Evolutionary conservation across 176 grass and related monocot species (phyloP), one percentile per base, ranked within the genome.

Genomic region (Hyparrhenia diplandra): DNA sequence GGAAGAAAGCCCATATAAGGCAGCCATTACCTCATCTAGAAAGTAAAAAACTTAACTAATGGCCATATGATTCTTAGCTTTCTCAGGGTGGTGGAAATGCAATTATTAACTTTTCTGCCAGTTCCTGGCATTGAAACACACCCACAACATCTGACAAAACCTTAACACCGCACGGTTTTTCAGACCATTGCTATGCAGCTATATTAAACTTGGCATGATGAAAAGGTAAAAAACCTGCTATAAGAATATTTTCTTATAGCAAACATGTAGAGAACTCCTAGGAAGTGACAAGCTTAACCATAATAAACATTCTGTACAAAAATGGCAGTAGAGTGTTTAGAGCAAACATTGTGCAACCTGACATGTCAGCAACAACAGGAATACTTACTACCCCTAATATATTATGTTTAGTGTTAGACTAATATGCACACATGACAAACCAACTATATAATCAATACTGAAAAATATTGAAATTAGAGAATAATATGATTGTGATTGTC

Each of bases 221-320:
- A 21, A 68, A 80, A 64, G 35, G 67, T 36, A 63, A 71, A 3
- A 64, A 40, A 10, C 0, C 9, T 73, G 72, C 18, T 77, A 65
- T 46, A 59, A 85, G 39, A 80, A 54, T 85, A 6, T 4, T 57
- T 55, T 58, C 54, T 58, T 58, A 24, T 24, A 24, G 9, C 9
- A 3, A 64, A 64, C 39, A 78, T 2, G 9, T 21, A 12, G 42
- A 7, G 24, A 80, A 80, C 9, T 76, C 71, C n/a, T n/a, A 76
- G 59, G 16, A 82, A 49, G 64, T 87, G 62, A n/a, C 75, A 79
- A 79, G 36, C 34, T 47, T 40, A 45, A 61, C 66, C 30, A 83
- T 78, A 61, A 70, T 35, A 76, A 59, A 28, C 6, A 64, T 63
- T 32, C 2, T 64, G 65, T 57, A 72, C n/a, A 14, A 65, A 34